Conservation (phyloP, 2,329 filamentous ascomycete species). For the Fusarium sororula region DNA sequence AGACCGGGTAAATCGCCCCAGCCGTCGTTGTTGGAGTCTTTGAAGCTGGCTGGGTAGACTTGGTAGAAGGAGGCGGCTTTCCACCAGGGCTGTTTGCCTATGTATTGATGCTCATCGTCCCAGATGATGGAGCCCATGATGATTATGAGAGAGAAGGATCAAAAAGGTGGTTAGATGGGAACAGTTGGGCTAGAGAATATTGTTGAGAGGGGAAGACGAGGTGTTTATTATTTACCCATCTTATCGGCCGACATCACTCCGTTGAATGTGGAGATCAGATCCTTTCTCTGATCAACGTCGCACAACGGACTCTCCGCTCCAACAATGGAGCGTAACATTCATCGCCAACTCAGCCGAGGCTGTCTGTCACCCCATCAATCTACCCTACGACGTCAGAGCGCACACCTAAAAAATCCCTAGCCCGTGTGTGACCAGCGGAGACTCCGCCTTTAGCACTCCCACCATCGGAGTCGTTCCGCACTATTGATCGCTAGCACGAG, state of each 20-base stretch:
- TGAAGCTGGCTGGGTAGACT: conserved; percentile 68
- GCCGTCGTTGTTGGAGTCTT: conserved; percentile 67
- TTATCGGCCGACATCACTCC: not conserved
- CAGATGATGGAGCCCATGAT: conserved; percentile 48
- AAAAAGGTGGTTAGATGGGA: not conserved
- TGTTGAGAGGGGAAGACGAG: conserved; percentile 3
- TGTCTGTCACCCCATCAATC: not conserved
- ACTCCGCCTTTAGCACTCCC: not conserved
- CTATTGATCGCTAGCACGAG: rapidly evolving
- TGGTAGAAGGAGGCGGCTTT: conserved; percentile 59
- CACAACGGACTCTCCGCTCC: not conserved
- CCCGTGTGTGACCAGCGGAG: conserved; percentile 8
- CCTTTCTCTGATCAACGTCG: not conserved
- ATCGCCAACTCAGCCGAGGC: not conserved
- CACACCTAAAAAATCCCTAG: not conserved
- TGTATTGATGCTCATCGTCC: conserved; percentile 44
- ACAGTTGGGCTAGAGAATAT: too few species aligned
- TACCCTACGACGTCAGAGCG: not conserved
- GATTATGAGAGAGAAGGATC: not conserved
- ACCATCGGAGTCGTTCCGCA: conserved; percentile 15
- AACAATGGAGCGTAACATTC: not conserved
- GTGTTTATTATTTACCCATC: conserved; percentile 4
- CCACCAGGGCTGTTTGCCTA: conserved; percentile 55
- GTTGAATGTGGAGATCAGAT: conserved; percentile 6
- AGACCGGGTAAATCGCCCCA: conserved; percentile 73